Evolutionary conservation across 2,329 filamentous ascomycete species (phyloP).

Genomic region (Penicillium hesseltinei): DNA sequence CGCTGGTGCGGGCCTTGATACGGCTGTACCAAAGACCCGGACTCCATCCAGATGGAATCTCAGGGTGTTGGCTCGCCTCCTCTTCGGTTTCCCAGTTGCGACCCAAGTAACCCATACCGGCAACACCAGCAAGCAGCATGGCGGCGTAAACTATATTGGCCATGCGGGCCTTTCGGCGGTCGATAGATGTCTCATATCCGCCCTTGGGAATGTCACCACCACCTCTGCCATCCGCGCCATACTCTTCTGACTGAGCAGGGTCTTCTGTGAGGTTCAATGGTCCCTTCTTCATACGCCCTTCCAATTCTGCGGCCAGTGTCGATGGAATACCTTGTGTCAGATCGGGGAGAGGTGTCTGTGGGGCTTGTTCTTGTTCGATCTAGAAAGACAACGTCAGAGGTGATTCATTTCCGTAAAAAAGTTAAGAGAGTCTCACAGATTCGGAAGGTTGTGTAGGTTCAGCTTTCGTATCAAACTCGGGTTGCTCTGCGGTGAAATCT

Average conservation of each 20-base stretch:
- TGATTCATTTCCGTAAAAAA: neutral
- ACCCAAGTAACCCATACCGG: conserved; percentile 71
- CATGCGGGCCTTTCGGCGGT: conserved; percentile 73
- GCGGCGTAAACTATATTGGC: conserved; percentile 71
- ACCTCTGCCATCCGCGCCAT: conserved; percentile 51
- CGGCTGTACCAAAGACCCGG: conserved; percentile 76
- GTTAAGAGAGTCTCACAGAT: conserved; percentile 22
- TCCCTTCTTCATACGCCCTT: conserved; percentile 42
- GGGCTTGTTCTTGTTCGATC: conserved; percentile 35
- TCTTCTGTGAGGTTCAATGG: conserved; percentile 56
- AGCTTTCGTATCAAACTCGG: conserved; percentile 39
- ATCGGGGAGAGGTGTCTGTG: conserved; percentile 74
- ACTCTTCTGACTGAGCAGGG: conserved; percentile 44
- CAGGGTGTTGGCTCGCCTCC: conserved; percentile 66
- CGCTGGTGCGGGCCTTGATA: conserved; percentile 68
- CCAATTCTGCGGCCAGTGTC: conserved; percentile 76
- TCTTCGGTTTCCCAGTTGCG: conserved; percentile 79
- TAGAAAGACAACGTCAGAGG: conserved; percentile 25
- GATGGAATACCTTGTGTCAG: conserved; percentile 93
- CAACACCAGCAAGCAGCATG: conserved; percentile 56
- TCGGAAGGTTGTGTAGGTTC: conserved; percentile 31
- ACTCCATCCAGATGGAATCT: conserved; percentile 78
- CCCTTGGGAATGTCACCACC: conserved; percentile 67
- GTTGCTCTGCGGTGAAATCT: conserved; percentile 37
- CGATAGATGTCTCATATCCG: conserved; percentile 86